Percentiles rank a stretch among this genome's conserved stretches.
These are phyloP conservation scores for Penicillium oxalicum DNA, from an alignment of 2,329 filamentous ascomycete genomes.

Conservation along the genomic window DNA sequence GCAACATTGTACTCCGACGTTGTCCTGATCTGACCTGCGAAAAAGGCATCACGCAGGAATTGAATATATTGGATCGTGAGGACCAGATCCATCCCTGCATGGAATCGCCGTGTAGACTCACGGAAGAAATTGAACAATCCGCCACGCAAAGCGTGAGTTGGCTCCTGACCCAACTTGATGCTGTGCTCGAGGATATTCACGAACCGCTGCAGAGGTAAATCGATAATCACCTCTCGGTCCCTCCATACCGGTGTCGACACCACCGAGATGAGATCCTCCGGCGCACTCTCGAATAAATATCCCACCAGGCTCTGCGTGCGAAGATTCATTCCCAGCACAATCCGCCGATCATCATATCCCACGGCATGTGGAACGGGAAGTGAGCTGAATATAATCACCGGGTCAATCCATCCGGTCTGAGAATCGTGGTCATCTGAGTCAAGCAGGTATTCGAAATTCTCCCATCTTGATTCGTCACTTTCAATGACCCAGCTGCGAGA, in stretches of 20 bases:
- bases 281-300: conserved; percentile 22
- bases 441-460: conserved; percentile 11
- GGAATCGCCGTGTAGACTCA: conserved; percentile 11
- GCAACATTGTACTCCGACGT: conserved; percentile 1
- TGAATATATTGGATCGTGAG: conserved; percentile 27
- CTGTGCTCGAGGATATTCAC: conserved; percentile 18
- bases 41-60: conserved; percentile 23
- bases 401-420: neutral
- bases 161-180: conserved; percentile 7
- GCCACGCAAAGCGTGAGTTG: conserved; percentile 11
- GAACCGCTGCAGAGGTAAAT: conserved; percentile 19
- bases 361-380: conserved; percentile 20
- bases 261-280: conserved; percentile 19
- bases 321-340: conserved; percentile 27
- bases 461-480: conserved; percentile 20
- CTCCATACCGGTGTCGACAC: conserved; percentile 21
- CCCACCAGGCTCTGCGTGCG: conserved; percentile 18
- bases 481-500: conserved; percentile 23
- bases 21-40: conserved; percentile 14
- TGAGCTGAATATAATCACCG: conserved; percentile 2
- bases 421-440: conserved; percentile 2
- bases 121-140: conserved; percentile 24
- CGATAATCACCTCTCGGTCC: conserved; percentile 18
- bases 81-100: conserved; percentile 29
- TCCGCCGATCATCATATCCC: conserved; percentile 16